phyloP scores from a whole-genome alignment of 352 stramenopile genomes.

The Phytophthora ohioensis region DNA sequence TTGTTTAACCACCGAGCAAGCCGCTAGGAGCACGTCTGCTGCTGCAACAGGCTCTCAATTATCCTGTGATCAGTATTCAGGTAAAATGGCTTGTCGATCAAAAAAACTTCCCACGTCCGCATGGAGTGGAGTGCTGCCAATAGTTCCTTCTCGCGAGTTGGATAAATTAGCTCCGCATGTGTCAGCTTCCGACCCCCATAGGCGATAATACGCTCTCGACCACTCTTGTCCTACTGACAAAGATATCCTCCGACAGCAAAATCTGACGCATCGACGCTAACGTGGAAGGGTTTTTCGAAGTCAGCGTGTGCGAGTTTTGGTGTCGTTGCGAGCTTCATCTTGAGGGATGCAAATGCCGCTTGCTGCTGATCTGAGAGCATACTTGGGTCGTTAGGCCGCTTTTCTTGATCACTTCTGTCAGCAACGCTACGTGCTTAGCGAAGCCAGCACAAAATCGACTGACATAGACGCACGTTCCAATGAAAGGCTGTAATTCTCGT shows the following conservation, averaged over 20 bases:
- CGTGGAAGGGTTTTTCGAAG: constrained; percentile 6
- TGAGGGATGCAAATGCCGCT: background rate
- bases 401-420: background rate
- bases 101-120: background rate
- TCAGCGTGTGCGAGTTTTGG: background rate
- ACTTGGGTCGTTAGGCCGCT: no score
- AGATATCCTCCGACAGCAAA: constrained; percentile 9
- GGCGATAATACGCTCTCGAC: constrained; percentile 2
- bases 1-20: constrained; percentile 22
- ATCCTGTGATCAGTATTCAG: background rate
- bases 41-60: background rate
- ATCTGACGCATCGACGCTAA: constrained; percentile 10
- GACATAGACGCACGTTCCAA: constrained; percentile 20
- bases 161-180: constrained; percentile 4
- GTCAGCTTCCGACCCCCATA: constrained; percentile 7
- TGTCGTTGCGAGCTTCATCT: background rate
- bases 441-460: constrained; percentile 9
- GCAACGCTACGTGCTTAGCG: constrained; percentile 6
- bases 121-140: background rate
- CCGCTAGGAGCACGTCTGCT: background rate
- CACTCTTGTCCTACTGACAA: constrained; percentile 3
- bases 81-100: background rate
- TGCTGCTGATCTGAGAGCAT: no score
- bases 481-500: background rate
- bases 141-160: background rate